Percentiles rank a stretch among this genome's conserved stretches.
These are phyloP conservation scores for Diplodia seriata DNA, from an alignment of 2,329 filamentous ascomycete genomes.

Conservation along the genomic window DNA sequence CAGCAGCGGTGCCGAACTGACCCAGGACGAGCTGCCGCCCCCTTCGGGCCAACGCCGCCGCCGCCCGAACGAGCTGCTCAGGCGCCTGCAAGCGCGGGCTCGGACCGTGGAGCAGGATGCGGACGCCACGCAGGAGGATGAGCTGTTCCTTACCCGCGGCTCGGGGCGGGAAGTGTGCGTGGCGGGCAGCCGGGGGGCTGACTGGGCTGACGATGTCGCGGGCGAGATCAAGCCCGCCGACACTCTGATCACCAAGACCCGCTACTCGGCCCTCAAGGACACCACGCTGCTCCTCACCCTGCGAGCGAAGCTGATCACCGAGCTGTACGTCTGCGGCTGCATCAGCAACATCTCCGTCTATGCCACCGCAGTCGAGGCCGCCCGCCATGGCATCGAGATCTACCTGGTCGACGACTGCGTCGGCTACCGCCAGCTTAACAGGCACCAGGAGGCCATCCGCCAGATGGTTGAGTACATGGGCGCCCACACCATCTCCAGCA, in stretches of 20 bases:
- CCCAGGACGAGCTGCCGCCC: slow-evolving; percentile 36
- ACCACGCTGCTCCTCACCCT: slow-evolving; percentile 77
- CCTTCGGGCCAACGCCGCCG: slow-evolving; percentile 47
- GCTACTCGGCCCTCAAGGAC: slow-evolving; percentile 86
- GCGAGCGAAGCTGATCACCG: slow-evolving; percentile 84
- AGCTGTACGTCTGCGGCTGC: slow-evolving; percentile 87
- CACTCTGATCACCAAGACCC: slow-evolving; percentile 69
- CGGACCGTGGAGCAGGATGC: slow-evolving; percentile 34
- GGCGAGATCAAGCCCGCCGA: slow-evolving; percentile 61
- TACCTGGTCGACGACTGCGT: slow-evolving; percentile 89
- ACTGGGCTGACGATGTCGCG: slow-evolving; percentile 59
- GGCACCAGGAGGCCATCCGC: slow-evolving; percentile 74
- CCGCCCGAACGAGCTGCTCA: slow-evolving; percentile 47
- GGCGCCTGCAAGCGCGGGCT: slow-evolving; percentile 45
- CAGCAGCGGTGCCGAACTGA: slow-evolving; percentile 32
- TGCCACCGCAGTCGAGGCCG: slow-evolving; percentile 89
- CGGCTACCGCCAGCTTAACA: slow-evolving; percentile 73
- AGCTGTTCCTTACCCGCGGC: slow-evolving; percentile 53
- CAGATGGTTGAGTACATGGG: slow-evolving; percentile 77
- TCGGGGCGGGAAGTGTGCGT: slow-evolving; percentile 50
- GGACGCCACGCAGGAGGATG: slow-evolving; percentile 47
- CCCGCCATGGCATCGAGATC: slow-evolving; percentile 84
- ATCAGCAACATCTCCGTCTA: slow-evolving; percentile 88
- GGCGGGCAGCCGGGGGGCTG: slow-evolving; percentile 53
- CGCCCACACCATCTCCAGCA: slow-evolving; percentile 68